Conservation (phyloP, 176 grass and related monocot genomes). For the Juncus effusus region DNA sequence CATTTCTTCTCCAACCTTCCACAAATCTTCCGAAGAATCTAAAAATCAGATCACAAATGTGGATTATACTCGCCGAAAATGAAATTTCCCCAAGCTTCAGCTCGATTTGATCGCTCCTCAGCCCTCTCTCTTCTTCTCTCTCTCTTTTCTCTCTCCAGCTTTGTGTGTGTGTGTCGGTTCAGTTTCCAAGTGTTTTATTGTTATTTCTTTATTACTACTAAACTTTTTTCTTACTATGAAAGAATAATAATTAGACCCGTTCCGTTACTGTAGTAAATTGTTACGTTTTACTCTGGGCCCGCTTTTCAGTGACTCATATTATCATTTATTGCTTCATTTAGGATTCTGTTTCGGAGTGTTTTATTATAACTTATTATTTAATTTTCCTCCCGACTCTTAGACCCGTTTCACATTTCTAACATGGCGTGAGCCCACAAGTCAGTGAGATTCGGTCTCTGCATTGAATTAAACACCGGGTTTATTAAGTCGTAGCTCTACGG, state of each 20-base stretch:
- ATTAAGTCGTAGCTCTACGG: not conserved
- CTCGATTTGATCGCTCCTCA: slow-evolving; percentile 31
- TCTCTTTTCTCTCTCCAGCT: slow-evolving; percentile 10
- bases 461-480: slow-evolving; percentile 15
- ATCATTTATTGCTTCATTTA: too few relatives aligned
- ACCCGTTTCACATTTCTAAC: not conserved
- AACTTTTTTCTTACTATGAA: slow-evolving; percentile 8
- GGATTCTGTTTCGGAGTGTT: too few relatives aligned
- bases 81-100: not conserved
- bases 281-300: not conserved
- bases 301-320: too few relatives aligned
- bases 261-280: not conserved
- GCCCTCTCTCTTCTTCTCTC: slow-evolving; percentile 16
- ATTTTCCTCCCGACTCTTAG: too few relatives aligned
- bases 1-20: slow-evolving; percentile 33
- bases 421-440: not conserved
- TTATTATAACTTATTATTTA: too few relatives aligned
- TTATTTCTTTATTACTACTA: slow-evolving; percentile 3
- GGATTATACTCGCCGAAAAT: slow-evolving; percentile 6
- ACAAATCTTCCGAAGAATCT: slow-evolving; percentile 26
- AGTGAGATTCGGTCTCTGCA: not conserved
- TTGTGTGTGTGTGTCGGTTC: slow-evolving; percentile 20
- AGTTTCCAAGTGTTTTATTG: slow-evolving; percentile 19
- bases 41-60: slow-evolving; percentile 5
- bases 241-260: slow-evolving; percentile 11